Percentiles rank a stretch among this genome's conserved stretches.
Evolutionary conservation across 306 rosid species (phyloP).

Genomic region (Casuarina equisetifolia): DNA sequence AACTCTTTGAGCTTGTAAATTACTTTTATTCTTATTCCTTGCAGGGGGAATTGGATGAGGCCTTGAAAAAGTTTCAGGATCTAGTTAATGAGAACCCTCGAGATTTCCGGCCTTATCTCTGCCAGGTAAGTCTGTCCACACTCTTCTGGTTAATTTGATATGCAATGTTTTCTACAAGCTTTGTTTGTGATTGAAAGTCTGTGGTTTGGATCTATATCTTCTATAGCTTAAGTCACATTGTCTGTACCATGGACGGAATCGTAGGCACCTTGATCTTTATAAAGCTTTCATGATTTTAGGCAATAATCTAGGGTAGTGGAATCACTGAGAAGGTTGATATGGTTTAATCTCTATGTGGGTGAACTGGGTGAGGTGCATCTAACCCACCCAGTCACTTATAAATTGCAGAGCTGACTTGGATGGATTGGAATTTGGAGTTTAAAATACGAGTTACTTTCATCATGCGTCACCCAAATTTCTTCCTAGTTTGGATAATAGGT

Average conservation of each 20-base stretch:
- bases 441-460: background rate
- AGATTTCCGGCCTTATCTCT: conserved; percentile 93
- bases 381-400: too few species aligned
- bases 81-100: conserved; percentile 70
- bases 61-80: conserved; percentile 63
- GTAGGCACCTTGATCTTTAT: background rate
- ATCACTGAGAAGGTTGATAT: background rate
- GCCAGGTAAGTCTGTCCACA: conserved; percentile 59
- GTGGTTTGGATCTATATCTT: background rate
- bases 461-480: background rate
- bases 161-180: background rate
- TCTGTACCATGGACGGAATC: background rate
- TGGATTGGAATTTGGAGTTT: too few species aligned
- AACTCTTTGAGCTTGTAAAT: background rate
- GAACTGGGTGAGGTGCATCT: too few species aligned
- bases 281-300: background rate
- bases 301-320: background rate
- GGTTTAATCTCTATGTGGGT: too few species aligned
- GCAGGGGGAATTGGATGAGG: conserved; percentile 84
- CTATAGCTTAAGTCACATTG: background rate
- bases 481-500: background rate
- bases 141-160: background rate
- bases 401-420: too few species aligned
- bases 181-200: background rate
- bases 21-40: conserved; percentile 21